Evolutionary conservation across 208 protist genomes (phyloP).

Genomic region (Vickermania ingenoplastis): DNA sequence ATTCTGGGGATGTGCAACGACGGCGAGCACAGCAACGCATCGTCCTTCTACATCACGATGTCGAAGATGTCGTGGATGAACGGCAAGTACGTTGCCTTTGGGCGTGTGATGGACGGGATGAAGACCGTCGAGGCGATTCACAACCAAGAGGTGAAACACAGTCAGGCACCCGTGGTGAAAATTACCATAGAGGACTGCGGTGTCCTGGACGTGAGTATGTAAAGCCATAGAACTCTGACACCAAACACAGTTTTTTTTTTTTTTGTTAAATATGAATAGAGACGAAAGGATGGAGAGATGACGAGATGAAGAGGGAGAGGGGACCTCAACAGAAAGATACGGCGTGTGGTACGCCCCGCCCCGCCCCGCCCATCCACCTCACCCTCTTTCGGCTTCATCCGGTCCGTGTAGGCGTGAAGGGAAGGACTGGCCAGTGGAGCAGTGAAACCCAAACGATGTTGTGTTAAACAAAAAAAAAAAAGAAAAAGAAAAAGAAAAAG

Average conservation of each 20-base stretch:
- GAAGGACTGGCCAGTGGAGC: too few species aligned
- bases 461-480: too few species aligned
- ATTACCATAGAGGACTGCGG: constrained; percentile 79
- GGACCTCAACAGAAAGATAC: too few species aligned
- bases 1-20: constrained; percentile 89
- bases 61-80: constrained; percentile 86
- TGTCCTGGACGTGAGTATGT: constrained; percentile 58
- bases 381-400: too few species aligned
- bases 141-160: constrained; percentile 62
- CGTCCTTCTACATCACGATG: constrained; percentile 84
- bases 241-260: not conserved
- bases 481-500: too few species aligned
- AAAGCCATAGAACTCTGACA: constrained; percentile 7
- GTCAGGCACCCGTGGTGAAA: constrained; percentile 49
- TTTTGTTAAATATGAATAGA: too few species aligned
- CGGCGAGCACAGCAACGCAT: constrained; percentile 76
- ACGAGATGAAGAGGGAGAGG: too few species aligned
- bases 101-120: constrained; percentile 89
- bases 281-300: too few species aligned
- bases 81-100: constrained; percentile 92
- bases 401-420: too few species aligned
- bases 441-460: too few species aligned
- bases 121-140: constrained; percentile 77
- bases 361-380: too few species aligned
- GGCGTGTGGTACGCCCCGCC: too few species aligned